phyloP scores from a whole-genome alignment of 2,329 filamentous ascomycete genomes.

The Stachybotrys echinatus region DNA sequence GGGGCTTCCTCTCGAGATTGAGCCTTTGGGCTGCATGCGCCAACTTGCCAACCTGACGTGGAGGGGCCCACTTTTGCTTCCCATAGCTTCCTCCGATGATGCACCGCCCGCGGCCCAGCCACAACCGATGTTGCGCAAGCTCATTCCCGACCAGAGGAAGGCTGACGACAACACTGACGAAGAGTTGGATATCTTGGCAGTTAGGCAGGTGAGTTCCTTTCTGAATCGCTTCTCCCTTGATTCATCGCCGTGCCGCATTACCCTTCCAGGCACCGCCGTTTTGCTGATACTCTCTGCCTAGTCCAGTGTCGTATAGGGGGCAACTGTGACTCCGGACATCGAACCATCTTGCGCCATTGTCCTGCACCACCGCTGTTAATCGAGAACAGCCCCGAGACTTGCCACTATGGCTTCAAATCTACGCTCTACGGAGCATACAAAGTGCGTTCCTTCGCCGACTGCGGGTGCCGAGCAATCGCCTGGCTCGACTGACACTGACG shows the following conservation, averaged over 20 bases:
- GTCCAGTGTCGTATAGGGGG: not conserved
- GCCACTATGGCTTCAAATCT: constrained; percentile 22
- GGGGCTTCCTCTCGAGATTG: too few relatives aligned
- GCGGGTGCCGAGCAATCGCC: constrained; percentile 1
- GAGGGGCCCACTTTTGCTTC: not conserved
- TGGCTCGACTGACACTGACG: constrained; percentile 14
- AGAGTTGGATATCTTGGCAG: not conserved
- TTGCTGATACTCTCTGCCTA: not conserved
- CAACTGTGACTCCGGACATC: not conserved
- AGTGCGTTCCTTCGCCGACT: constrained; percentile 17
- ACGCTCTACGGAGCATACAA: constrained; percentile 29
- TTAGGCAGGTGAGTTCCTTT: not conserved
- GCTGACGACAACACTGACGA: constrained; percentile 18
- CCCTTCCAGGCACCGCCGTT: too few relatives aligned
- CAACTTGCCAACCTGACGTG: not conserved
- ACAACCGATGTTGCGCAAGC: constrained; percentile 7
- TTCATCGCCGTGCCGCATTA: too few relatives aligned
- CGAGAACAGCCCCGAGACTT: constrained; percentile 7
- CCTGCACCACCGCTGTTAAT: not conserved
- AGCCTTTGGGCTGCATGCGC: too few relatives aligned
- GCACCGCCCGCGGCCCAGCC: constrained; percentile 14
- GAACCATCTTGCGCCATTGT: not conserved
- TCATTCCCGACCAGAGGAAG: constrained; percentile 15
- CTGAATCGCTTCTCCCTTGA: not conserved
- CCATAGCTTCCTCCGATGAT: constrained; percentile 18